Evolutionary conservation across 1,284 basidiomycete species (phyloP).

Genomic region (Ustilago loliicola): DNA sequence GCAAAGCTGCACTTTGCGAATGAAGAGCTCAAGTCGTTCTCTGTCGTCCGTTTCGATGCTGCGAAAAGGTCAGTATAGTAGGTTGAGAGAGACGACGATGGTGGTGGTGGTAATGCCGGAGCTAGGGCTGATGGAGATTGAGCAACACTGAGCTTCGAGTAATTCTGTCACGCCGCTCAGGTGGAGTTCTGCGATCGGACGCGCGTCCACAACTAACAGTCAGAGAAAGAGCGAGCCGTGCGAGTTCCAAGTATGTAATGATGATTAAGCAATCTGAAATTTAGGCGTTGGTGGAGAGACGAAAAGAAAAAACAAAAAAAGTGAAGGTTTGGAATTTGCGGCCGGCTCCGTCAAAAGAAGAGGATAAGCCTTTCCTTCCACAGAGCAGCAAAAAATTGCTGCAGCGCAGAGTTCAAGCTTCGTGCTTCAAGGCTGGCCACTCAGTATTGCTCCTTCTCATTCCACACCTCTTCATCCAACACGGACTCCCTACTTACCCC

Average conservation of each 20-base stretch:
- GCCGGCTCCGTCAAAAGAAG: not conserved
- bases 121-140: not conserved
- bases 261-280: constrained; percentile 17
- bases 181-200: constrained; percentile 53
- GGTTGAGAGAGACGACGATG: not conserved
- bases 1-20: not conserved
- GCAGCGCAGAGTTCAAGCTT: constrained; percentile 1
- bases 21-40: no score
- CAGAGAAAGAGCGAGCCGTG: constrained; percentile 17
- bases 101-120: not conserved
- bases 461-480: constrained; percentile 3
- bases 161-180: constrained; percentile 6
- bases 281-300: constrained; percentile 22
- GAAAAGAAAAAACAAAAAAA: constrained; percentile 17
- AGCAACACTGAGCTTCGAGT: constrained; percentile 26
- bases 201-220: constrained; percentile 36
- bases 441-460: not conserved
- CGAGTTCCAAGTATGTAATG: constrained; percentile 17
- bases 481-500: constrained; percentile 4
- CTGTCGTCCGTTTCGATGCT: no score
- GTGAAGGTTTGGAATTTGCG: constrained; percentile 13
- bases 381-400: constrained; percentile 25
- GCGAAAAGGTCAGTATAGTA: not conserved
- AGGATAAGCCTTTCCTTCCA: not conserved
- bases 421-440: constrained; percentile 11